These are phyloP conservation scores for Cladosporium sp. DNA, from an alignment of 2,329 filamentous ascomycete species.

Conservation along the genomic window DNA sequence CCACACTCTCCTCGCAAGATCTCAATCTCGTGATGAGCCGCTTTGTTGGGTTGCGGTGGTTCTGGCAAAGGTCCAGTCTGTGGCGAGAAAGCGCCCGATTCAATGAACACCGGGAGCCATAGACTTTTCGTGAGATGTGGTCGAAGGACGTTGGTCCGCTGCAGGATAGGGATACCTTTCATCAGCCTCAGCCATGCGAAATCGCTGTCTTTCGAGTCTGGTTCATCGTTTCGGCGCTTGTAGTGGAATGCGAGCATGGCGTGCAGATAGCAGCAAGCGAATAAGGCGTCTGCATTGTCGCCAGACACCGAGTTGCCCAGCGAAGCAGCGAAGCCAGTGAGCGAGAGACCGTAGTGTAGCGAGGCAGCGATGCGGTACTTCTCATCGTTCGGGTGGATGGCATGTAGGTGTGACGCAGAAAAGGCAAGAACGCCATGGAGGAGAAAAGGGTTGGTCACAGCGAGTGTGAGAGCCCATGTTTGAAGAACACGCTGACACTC, in stretches of 20 bases:
- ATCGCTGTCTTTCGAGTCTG: neutral
- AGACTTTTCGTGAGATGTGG: slow-evolving; percentile 3
- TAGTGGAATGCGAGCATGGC: slow-evolving; percentile 7
- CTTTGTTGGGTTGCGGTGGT: neutral
- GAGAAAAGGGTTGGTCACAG: slow-evolving; percentile 72
- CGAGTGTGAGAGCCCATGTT: slow-evolving; percentile 55
- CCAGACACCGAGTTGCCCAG: slow-evolving; percentile 11
- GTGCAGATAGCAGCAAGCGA: slow-evolving; percentile 12
- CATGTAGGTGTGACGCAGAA: slow-evolving; percentile 83
- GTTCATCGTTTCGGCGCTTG: slow-evolving; percentile 2
- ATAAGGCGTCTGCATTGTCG: slow-evolving; percentile 14
- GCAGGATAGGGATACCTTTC: slow-evolving; percentile 9
- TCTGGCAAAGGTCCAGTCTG: slow-evolving; percentile 3
- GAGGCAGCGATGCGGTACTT: slow-evolving; percentile 15
- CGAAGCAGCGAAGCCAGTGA: slow-evolving; percentile 14
- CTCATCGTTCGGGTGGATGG: slow-evolving; percentile 60
- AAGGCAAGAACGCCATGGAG: slow-evolving; percentile 87
- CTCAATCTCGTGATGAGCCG: slow-evolving; percentile 2
- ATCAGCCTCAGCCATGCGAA: slow-evolving; percentile 9
- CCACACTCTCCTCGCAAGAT: neutral
- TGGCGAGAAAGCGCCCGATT: slow-evolving; percentile 3
- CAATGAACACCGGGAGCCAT: slow-evolving; percentile 10
- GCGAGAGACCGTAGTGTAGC: slow-evolving; percentile 15
- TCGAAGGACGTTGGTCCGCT: slow-evolving; percentile 8
- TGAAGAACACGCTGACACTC: slow-evolving; percentile 13